Conservation (phyloP, 2,329 filamentous ascomycete genomes). For the Phaeophleospora eucalypticola region DNA sequence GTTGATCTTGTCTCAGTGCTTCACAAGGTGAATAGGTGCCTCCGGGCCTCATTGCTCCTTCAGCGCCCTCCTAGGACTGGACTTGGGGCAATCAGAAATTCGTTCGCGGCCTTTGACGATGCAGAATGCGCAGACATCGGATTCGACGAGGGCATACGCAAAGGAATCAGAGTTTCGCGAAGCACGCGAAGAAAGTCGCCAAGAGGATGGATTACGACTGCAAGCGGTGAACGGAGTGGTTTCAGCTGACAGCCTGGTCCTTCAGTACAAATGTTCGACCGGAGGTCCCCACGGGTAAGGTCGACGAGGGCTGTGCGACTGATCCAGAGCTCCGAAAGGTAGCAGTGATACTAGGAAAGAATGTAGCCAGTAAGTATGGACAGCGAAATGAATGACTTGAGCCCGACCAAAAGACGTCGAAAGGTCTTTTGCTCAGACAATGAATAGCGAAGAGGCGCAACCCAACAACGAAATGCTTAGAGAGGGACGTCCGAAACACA, state of each 20-base stretch:
- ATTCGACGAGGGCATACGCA: background rate
- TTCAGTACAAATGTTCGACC: slow-evolving; percentile 11
- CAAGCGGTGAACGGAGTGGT: slow-evolving; percentile 11
- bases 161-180: slow-evolving; percentile 9
- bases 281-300: slow-evolving; percentile 18
- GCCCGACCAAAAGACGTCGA: slow-evolving; percentile 6
- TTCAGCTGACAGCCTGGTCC: slow-evolving; percentile 18
- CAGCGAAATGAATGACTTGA: slow-evolving; percentile 11
- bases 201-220: background rate
- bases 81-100: slow-evolving; percentile 1
- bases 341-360: slow-evolving; percentile 5
- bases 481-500: slow-evolving; percentile 23
- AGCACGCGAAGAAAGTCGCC: background rate
- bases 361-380: slow-evolving; percentile 8
- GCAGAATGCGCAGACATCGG: slow-evolving; percentile 8
- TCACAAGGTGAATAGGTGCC: slow-evolving; percentile 10
- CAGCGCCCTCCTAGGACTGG: slow-evolving; percentile 8
- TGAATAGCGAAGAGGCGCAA: slow-evolving; percentile 2
- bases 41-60: slow-evolving; percentile 16
- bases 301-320: slow-evolving; percentile 7
- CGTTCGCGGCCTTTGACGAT: slow-evolving; percentile 3
- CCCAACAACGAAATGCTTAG: slow-evolving; percentile 14
- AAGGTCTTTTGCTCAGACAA: slow-evolving; percentile 4
- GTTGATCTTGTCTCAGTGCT: slow-evolving; percentile 9
- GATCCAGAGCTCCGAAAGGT: slow-evolving; percentile 9